These are phyloP conservation scores for Agmasoma carcini DNA, from an alignment of 371 early-diverging fungal species.

Conservation along the genomic window DNA sequence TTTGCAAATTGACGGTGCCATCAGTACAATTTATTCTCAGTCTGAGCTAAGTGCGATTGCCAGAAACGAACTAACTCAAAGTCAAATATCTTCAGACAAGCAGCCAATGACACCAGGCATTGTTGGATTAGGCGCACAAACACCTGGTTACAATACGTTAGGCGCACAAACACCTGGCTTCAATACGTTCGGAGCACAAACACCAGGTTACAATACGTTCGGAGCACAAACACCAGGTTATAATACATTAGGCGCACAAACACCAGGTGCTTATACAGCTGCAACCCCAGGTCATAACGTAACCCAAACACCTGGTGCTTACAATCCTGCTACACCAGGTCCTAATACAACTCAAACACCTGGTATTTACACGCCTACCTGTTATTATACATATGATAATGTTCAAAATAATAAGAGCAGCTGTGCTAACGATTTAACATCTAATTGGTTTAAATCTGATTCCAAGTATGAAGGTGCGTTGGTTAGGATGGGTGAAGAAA, in stretches of 20 bases:
- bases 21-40: neutral
- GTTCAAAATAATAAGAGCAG: neutral
- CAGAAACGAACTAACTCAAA: no score
- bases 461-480: constrained; percentile 16
- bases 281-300: constrained; percentile 16
- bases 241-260: constrained; percentile 18
- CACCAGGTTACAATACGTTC: constrained; percentile 32
- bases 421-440: constrained; percentile 2
- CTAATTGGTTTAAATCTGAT: constrained; percentile 9
- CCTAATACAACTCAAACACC: constrained; percentile 22
- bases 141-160: neutral
- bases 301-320: constrained; percentile 14
- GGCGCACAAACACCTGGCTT: constrained; percentile 2
- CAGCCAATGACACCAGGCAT: neutral
- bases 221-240: constrained; percentile 32
- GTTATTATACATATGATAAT: constrained; percentile 5
- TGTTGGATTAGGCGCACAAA: neutral
- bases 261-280: constrained; percentile 4
- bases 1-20: no score
- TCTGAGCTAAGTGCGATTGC: neutral
- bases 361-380: constrained; percentile 19
- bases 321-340: constrained; percentile 1
- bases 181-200: constrained; percentile 30
- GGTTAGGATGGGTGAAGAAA: constrained; percentile 1
- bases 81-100: no score